Evolutionary conservation across 1,284 basidiomycete species (phyloP), one percentile per base, ranked within the genome.

Genomic region (Tilletiaria anomala): DNA sequence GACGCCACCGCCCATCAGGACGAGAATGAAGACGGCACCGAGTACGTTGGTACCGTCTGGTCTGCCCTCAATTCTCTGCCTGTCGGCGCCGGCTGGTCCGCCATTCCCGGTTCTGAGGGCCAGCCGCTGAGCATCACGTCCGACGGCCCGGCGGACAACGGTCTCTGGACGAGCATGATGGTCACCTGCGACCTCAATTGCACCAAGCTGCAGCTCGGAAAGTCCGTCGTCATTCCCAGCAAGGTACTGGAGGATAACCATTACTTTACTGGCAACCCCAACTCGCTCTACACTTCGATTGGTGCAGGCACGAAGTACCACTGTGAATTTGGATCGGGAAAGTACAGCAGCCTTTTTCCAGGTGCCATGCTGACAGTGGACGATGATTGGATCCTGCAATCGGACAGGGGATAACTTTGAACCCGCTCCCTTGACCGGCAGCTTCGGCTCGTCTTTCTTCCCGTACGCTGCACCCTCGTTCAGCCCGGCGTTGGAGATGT

Each of bases 81-180:
- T 22, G 50, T 49, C 5, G 58, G 55, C n/a, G 47, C 47, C 1
- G 21, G 21, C 0, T 51, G 44, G 43, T 32, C 39, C 17, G 26
- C 23, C 8, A 58, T 58, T 26, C 55, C 56, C 1, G 42, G 50
- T n/a, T n/a, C n/a, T n/a, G n/a, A n/a, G n/a, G n/a, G n/a, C n/a
- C n/a, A n/a, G n/a, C n/a, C n/a, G n/a, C n/a, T n/a, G n/a, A n/a
- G n/a, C n/a, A 18, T 8, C n/a, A 15, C 37, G 19, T 34, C 33
- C 20, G 48, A 44, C 8, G 20, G 46, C 22, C n/a, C n/a, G n/a
- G n/a, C n/a, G n/a, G 51, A 60, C 32, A 56, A 60, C 21, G 58
- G 58, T 1, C 40, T 60, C 24, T 60, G 58, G 58, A 49, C 53
- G 32, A 40, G 44, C 11, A 44, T 60, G 34, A 58, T 50, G 22